These are phyloP conservation scores for Pueraria montana DNA, from an alignment of 306 rosid genomes.

Conservation along the genomic window DNA sequence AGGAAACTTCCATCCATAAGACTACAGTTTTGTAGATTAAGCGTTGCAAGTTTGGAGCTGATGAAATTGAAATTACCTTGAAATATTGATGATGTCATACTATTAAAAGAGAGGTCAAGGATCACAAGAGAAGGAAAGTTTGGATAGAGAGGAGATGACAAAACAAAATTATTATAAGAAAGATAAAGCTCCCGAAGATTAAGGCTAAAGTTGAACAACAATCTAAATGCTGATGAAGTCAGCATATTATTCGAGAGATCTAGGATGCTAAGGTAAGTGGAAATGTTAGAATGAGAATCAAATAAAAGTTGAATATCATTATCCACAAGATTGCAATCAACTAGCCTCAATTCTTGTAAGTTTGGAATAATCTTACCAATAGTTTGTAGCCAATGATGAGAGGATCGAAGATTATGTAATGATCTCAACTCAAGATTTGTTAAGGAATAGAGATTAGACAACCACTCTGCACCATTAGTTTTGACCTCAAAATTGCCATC, in stretches of 20 bases:
- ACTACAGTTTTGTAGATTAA: background rate
- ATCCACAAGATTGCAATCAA: background rate
- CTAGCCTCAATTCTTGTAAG: background rate
- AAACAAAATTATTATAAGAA: background rate
- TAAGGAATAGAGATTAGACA: conserved; percentile 11
- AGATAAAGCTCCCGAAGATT: conserved; percentile 24
- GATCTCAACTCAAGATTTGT: conserved; percentile 17
- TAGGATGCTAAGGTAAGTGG: conserved; percentile 30
- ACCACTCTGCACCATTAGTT: background rate
- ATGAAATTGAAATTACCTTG: background rate
- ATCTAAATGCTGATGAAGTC: background rate
- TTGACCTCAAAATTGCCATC: background rate
- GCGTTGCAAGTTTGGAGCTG: background rate
- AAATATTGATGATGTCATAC: background rate
- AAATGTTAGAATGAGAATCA: background rate
- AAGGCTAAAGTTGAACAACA: background rate
- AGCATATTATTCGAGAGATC: conserved; percentile 9
- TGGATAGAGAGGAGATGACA: background rate
- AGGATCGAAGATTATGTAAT: background rate
- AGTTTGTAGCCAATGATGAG: background rate
- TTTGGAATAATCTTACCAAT: conserved; percentile 11
- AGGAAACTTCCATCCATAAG: background rate
- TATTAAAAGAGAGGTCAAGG: background rate
- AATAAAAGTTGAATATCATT: background rate
- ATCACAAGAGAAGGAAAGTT: conserved; percentile 5